These are phyloP conservation scores for Lavandula angustifolia DNA, from an alignment of 257 asterid species.

Conservation along the genomic window DNA sequence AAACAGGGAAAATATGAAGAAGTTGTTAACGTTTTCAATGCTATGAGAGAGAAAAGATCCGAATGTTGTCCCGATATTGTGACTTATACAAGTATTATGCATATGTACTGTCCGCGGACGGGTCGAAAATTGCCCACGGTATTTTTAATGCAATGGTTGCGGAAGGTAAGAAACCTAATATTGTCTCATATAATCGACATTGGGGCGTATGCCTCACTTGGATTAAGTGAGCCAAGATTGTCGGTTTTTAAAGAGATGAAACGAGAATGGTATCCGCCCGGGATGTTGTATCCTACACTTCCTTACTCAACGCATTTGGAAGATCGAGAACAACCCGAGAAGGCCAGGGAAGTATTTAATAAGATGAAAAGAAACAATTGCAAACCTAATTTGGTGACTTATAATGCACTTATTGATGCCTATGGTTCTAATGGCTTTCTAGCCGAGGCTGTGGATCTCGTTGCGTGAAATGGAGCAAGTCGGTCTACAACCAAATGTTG, in stretches of 20 bases:
- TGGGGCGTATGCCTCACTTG: constrained; percentile 88
- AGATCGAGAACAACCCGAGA: constrained; percentile 63
- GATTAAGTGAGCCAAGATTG: constrained; percentile 59
- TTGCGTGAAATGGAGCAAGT: constrained; percentile 81
- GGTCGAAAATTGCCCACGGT: constrained; percentile 69
- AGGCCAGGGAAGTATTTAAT: constrained; percentile 44
- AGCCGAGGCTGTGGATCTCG: constrained; percentile 80
- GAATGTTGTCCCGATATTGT: constrained; percentile 75
- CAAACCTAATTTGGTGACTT: constrained; percentile 80
- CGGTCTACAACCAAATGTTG: constrained; percentile 83
- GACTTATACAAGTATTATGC: constrained; percentile 87
- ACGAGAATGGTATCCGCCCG: constrained; percentile 54
- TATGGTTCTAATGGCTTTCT: constrained; percentile 87
- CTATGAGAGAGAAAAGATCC: constrained; percentile 79
- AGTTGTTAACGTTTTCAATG: constrained; percentile 65
- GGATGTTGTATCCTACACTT: constrained; percentile 86
- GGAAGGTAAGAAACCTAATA: constrained; percentile 81
- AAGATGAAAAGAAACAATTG: constrained; percentile 71
- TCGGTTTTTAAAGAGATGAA: constrained; percentile 64
- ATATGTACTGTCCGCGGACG: constrained; percentile 87
- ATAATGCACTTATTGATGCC: constrained; percentile 90
- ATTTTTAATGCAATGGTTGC: constrained; percentile 74
- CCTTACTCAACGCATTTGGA: constrained; percentile 90
- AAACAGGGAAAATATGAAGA: constrained; percentile 70
- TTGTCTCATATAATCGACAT: constrained; percentile 83